Evolutionary conservation across 2,329 filamentous ascomycete genomes (phyloP), one percentile per base, ranked within the genome.

Genomic region (Monilinia polystroma): DNA sequence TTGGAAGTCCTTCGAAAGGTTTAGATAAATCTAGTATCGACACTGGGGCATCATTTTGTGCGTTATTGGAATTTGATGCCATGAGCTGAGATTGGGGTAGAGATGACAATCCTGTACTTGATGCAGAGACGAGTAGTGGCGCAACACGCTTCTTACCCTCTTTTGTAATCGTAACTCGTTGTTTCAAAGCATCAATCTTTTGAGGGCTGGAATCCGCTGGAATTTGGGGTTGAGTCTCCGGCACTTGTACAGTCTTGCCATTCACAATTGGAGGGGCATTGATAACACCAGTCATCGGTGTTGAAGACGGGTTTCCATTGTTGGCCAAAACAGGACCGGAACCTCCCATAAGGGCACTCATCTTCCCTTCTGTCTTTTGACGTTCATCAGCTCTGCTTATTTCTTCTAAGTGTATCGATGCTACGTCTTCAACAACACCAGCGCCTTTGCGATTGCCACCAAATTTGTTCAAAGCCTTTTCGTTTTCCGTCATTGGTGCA

Each of bases 261-360:
- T 75, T 76, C 1, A 69, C 64, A 43, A 62, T 29, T 12, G 66
- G 55, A 45, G 72, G 52, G 7, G 70, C 66, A 43, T 71, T 54
- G 32, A 66, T 67, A 14, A 72, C 67, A 14, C 70, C 71, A 53
- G 68, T 55, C 69, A 72, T 72, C 26, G 72, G 69, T 12, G 70
- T 72, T 29, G 70, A 68, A 23, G 69, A 29, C 70, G 64, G 75
- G 66, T 73, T 74, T 47, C 68, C 70, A 73, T 76, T 73, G 68
- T 75, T 69, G 65, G 73, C 66, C 70, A 76, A 69, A 55, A 67
- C 71, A 12, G 71, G 70, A 20, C 83, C 83, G 23, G 85, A 84
- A 75, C 97, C 93, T 7, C 94, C 94, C 95, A 99, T 99, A 49
- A 99, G 80, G n/a, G 94, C 94, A 16, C 95, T 95, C 95, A 99